Conservation (phyloP, 257 asterid species). For the Solanum dulcamara region DNA sequence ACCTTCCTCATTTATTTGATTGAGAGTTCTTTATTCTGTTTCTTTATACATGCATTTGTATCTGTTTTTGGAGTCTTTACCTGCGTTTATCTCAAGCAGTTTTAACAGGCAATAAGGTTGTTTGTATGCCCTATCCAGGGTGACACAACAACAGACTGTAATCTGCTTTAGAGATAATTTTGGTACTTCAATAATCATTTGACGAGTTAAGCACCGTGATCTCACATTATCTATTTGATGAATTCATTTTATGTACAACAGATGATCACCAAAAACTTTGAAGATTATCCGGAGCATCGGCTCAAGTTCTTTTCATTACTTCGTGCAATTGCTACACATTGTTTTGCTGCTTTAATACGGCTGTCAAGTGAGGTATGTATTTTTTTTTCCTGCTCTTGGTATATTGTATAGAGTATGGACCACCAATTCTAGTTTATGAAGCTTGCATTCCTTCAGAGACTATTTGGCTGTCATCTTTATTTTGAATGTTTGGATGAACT, state of each 20-base stretch:
- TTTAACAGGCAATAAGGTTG: background rate
- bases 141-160: background rate
- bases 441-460: background rate
- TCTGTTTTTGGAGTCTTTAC: background rate
- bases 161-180: background rate
- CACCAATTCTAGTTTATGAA: background rate
- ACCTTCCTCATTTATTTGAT: background rate
- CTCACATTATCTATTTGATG: background rate
- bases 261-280: constrained; percentile 98
- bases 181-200: background rate
- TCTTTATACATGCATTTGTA: background rate
- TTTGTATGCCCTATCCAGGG: background rate
- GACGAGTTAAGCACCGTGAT: background rate
- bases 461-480: background rate
- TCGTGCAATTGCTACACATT: constrained; percentile 86
- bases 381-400: background rate
- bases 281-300: constrained; percentile 98
- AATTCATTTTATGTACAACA: constrained; percentile 13
- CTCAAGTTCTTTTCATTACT: constrained; percentile 92
- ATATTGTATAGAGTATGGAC: background rate
- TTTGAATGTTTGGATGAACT: background rate
- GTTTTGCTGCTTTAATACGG: constrained; percentile 83
- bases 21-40: background rate
- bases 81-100: background rate
- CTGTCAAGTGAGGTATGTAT: constrained; percentile 77